phyloP scores from a whole-genome alignment of 345 rosid species.

The Bruguiera gymnorhiza region DNA sequence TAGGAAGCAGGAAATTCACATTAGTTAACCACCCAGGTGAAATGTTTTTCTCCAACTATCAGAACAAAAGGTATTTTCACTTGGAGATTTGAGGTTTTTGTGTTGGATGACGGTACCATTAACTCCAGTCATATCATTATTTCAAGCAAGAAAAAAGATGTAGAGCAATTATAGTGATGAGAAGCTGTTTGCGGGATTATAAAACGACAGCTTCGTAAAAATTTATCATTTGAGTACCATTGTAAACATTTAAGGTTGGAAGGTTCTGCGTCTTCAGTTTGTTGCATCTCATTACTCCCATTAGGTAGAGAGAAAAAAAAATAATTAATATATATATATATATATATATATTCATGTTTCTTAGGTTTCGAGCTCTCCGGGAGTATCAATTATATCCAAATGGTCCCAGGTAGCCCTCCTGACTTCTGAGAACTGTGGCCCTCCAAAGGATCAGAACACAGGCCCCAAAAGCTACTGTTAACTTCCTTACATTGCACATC shows the following conservation, averaged over 20 bases:
- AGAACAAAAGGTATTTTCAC: too few species aligned
- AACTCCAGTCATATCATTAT: too few species aligned
- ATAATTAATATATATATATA: neutral
- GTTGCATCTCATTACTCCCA: neutral
- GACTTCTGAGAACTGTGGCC: slow-evolving; percentile 1
- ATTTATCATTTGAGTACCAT: too few species aligned
- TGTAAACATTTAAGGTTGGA: slow-evolving; percentile 6
- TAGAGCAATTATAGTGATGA: too few species aligned
- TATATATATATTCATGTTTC: neutral
- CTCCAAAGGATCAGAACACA: slow-evolving; percentile 9
- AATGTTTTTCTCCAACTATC: too few species aligned
- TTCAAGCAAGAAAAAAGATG: too few species aligned
- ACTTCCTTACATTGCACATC: slow-evolving; percentile 32
- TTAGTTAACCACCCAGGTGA: too few species aligned
- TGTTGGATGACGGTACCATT: too few species aligned
- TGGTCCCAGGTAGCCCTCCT: slow-evolving; percentile 12
- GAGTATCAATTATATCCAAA: neutral
- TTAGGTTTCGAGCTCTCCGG: slow-evolving; percentile 10
- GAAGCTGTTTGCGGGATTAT: too few species aligned
- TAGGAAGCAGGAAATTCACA: too few species aligned
- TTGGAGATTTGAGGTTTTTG: too few species aligned
- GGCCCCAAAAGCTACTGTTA: slow-evolving; percentile 26
- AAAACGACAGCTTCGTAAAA: too few species aligned
- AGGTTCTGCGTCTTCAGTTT: slow-evolving; percentile 13
- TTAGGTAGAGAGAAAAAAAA: neutral